Evolutionary conservation across 1,139 yeast genomes (phyloP), one percentile per base, ranked within the genome.

Genomic region (Yamadazyma dendronema): DNA sequence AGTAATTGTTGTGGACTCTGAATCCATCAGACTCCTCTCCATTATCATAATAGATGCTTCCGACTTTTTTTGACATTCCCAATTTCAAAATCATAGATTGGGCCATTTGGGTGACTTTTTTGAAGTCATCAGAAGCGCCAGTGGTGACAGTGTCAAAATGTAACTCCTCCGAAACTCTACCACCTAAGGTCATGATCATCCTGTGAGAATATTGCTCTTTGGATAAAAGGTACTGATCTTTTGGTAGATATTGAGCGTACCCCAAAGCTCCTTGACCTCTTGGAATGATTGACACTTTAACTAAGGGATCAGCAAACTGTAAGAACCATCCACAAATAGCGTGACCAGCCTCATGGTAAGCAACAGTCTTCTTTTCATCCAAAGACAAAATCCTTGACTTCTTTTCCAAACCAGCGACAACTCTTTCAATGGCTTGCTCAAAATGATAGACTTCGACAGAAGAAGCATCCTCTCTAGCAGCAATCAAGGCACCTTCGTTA

Each of bases 231-330:
- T 79, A 84, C 41, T 81, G 81, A 56, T 84, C 94, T 44, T 84
- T 84, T 3, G 94, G 94, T 47, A 84, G 67, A 50, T 84, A 84
- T 55, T 84, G 92, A 1, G 94, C 94, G 57, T 84, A 84, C 23
- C 94, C 94, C 42, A 84, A 65, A 6, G 92, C 90, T 39, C 90
- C 90, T 62, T 82, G 89, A 26, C 92, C 92, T 57, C 94, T 72
- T 35, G 94, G 92, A 41, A 84, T 82, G 47, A 84, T 81, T n/a
- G 88, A 79, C 5, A 84, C 92, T 56, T 84, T 85, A 37, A 84
- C 72, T 43, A 84, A 63, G 11, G 94, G 94, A 56, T 84, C 92
- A 21, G 89, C 88, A 56, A 61, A 75, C 56, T 81, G 77, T 53
- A 81, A 65, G 51, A 66, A 80, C 89, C 90, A 81, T 19, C 92